phyloP scores from a whole-genome alignment of 2,329 filamentous ascomycete genomes.

The Cladobotryum mycophilum region DNA sequence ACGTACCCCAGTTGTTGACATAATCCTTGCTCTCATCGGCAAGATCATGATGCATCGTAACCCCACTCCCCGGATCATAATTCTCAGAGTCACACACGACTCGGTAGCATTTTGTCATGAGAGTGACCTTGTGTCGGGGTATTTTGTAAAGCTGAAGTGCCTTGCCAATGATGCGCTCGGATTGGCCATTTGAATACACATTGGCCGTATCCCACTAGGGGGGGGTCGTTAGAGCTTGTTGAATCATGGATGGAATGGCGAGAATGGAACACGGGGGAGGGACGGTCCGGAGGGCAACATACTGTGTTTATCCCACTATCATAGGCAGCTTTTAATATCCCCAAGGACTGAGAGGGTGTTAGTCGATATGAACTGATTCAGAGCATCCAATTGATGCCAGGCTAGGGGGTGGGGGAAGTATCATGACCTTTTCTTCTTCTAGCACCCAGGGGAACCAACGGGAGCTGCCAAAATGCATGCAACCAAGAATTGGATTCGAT shows the following conservation, averaged over 20 bases:
- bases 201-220: constrained; percentile 5
- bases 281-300: not conserved
- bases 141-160: not conserved
- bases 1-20: constrained; percentile 5
- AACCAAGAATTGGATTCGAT: constrained; percentile 12
- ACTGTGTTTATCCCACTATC: constrained; percentile 18
- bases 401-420: not conserved
- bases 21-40: constrained; percentile 5
- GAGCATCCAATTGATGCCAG: not conserved
- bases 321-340: constrained; percentile 15
- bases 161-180: constrained; percentile 1
- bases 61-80: not conserved
- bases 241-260: too few relatives aligned
- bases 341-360: constrained; percentile 4
- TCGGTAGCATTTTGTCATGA: constrained; percentile 3
- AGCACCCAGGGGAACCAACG: constrained; percentile 11
- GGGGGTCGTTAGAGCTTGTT: too few relatives aligned
- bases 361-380: not conserved
- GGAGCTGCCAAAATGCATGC: constrained; percentile 9
- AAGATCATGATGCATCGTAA: constrained; percentile 1
- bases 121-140: not conserved
- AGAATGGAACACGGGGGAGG: not conserved
- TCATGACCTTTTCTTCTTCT: constrained; percentile 9
- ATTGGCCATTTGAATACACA: constrained; percentile 3
- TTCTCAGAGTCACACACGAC: constrained; percentile 1